A percentile compares a stretch with the other conserved stretches of the same genome.
Evolutionary conservation across 345 rosid genomes (phyloP).

Genomic region (Leavenworthia alabamica): DNA sequence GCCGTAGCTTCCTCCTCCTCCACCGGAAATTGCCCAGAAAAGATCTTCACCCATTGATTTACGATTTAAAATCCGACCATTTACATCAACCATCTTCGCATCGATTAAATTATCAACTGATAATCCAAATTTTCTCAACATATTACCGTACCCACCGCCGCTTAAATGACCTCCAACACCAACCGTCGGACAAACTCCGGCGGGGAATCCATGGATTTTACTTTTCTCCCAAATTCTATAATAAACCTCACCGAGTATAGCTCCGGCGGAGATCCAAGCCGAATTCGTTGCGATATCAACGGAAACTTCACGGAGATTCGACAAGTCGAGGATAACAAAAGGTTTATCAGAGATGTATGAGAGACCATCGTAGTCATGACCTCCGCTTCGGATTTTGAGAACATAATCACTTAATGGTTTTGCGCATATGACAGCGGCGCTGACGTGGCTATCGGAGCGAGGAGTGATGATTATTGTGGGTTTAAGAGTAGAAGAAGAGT

Average conservation of each 20-base stretch:
- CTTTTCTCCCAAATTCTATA: slow-evolving; percentile 40
- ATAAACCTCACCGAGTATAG: slow-evolving; percentile 42
- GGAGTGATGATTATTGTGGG: slow-evolving; percentile 48
- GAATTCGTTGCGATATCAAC: slow-evolving; percentile 26
- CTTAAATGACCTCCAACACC: slow-evolving; percentile 47
- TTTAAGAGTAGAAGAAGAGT: slow-evolving; percentile 34
- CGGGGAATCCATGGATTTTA: slow-evolving; percentile 44
- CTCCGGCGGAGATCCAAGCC: slow-evolving; percentile 50
- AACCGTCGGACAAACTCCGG: slow-evolving; percentile 40
- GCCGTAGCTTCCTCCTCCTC: slow-evolving; percentile 52
- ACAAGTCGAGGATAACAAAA: slow-evolving; percentile 52
- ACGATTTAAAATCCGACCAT: slow-evolving; percentile 37
- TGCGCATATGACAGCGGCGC: slow-evolving; percentile 45
- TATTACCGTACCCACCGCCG: slow-evolving; percentile 41
- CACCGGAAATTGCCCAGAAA: slow-evolving; percentile 54
- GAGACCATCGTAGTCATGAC: slow-evolving; percentile 45
- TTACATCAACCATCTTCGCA: slow-evolving; percentile 49
- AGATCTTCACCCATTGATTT: slow-evolving; percentile 52
- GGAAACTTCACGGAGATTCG: slow-evolving; percentile 31
- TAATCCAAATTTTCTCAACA: slow-evolving; percentile 43
- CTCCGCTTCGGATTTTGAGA: slow-evolving; percentile 52
- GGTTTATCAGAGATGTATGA: slow-evolving; percentile 44
- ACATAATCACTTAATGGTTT: slow-evolving; percentile 31
- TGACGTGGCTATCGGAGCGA: slow-evolving; percentile 35
- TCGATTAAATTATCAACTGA: slow-evolving; percentile 43